Evolutionary conservation across 2,329 filamentous ascomycete species (phyloP).

Genomic region (Fusarium sp.): DNA sequence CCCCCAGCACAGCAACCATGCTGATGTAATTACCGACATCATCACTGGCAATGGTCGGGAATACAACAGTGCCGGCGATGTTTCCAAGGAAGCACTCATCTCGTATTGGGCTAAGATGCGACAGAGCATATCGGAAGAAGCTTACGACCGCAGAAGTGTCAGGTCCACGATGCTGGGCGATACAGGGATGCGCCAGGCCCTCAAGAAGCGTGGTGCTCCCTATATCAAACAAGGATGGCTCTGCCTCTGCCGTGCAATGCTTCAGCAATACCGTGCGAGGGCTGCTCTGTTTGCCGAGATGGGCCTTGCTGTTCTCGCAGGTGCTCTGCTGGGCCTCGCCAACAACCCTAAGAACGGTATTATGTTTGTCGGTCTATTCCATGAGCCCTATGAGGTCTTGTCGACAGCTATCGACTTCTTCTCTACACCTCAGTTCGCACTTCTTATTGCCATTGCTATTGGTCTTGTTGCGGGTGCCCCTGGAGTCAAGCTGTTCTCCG

Average conservation of each 20-base stretch:
- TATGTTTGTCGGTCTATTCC: slow-evolving; percentile 63
- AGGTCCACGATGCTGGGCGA: slow-evolving; percentile 40
- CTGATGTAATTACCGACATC: slow-evolving; percentile 69
- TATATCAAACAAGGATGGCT: slow-evolving; percentile 61
- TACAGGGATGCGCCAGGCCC: slow-evolving; percentile 52
- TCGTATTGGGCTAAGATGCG: slow-evolving; percentile 55
- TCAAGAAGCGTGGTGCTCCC: slow-evolving; percentile 60
- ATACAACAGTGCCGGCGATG: slow-evolving; percentile 59
- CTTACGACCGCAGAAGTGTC: slow-evolving; percentile 27
- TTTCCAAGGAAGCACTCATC: slow-evolving; percentile 60
- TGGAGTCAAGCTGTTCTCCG: slow-evolving; percentile 64
- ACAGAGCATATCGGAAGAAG: slow-evolving; percentile 19
- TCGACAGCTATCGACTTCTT: slow-evolving; percentile 61
- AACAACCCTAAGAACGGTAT: slow-evolving; percentile 59
- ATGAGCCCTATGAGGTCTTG: slow-evolving; percentile 59
- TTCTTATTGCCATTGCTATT: slow-evolving; percentile 63
- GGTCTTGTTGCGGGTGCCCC: slow-evolving; percentile 62
- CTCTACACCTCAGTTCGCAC: slow-evolving; percentile 61
- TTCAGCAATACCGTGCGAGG: slow-evolving; percentile 65
- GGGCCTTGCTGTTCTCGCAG: slow-evolving; percentile 60
- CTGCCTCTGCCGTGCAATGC: slow-evolving; percentile 61
- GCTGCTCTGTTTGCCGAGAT: slow-evolving; percentile 64
- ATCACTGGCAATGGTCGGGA: slow-evolving; percentile 64
- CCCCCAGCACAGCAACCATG: slow-evolving; percentile 60
- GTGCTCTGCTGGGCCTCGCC: slow-evolving; percentile 64